Evolutionary conservation across 2,329 filamentous ascomycete species (phyloP).

Genomic region (Mycosphaerelloides madeirae): DNA sequence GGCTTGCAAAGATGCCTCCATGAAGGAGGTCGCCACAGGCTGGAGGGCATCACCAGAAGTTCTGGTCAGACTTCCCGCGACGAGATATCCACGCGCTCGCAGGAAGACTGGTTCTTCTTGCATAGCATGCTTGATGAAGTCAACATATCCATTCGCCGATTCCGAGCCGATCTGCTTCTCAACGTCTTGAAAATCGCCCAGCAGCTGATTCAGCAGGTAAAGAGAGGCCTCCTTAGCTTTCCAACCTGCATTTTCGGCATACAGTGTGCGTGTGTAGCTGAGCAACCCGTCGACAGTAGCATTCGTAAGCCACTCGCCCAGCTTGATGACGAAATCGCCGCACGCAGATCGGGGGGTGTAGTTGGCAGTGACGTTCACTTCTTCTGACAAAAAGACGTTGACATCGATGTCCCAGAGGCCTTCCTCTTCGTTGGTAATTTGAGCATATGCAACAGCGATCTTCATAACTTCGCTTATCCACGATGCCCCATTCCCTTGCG

Average conservation of each 20-base stretch:
- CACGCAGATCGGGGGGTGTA: conserved; percentile 92
- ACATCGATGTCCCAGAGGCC: conserved; percentile 95
- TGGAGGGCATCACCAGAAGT: conserved; percentile 56
- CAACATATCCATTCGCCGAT: conserved; percentile 68
- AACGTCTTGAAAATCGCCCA: conserved; percentile 77
- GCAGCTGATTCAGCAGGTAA: conserved; percentile 77
- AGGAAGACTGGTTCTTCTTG: conserved; percentile 69
- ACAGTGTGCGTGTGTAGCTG: conserved; percentile 69
- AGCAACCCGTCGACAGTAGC: conserved; percentile 74
- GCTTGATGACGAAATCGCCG: conserved; percentile 85
- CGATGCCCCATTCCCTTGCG: conserved; percentile 56
- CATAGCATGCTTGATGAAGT: conserved; percentile 74
- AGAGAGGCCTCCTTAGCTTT: conserved; percentile 74
- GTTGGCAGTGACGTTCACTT: conserved; percentile 90
- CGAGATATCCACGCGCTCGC: conserved; percentile 78
- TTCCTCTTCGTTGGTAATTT: conserved; percentile 89
- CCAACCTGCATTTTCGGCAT: conserved; percentile 54
- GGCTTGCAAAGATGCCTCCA: conserved; percentile 69
- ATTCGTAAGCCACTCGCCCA: conserved; percentile 80
- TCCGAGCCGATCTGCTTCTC: conserved; percentile 65
- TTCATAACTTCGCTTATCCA: conserved; percentile 89
- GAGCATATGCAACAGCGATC: conserved; percentile 76
- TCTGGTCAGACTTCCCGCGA: conserved; percentile 73
- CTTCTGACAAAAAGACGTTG: conserved; percentile 90
- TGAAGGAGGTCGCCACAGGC: conserved; percentile 55